Percentiles rank a stretch among this genome's conserved stretches.
Conservation (phyloP, 2,329 filamentous ascomycete species). For the Stagonosporopsis tanaceti region DNA sequence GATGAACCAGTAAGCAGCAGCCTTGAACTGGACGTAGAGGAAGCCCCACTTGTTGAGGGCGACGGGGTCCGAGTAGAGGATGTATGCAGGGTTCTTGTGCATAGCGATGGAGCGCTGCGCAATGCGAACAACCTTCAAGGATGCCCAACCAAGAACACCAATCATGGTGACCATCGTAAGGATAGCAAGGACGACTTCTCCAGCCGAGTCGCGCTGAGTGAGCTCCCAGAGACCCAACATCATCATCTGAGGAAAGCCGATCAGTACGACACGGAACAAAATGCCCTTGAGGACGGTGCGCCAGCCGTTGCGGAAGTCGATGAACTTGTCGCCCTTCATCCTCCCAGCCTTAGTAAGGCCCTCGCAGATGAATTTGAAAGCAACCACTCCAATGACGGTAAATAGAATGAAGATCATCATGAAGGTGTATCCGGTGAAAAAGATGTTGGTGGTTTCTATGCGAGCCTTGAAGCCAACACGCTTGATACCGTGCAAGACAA, state of each 20-base stretch:
- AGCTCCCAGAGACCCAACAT: slow-evolving; percentile 95
- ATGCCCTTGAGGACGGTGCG: slow-evolving; percentile 91
- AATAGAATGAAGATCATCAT: slow-evolving; percentile 84
- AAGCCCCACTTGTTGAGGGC: slow-evolving; percentile 98
- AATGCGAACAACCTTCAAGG: slow-evolving; percentile 87
- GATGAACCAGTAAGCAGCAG: slow-evolving; percentile 95
- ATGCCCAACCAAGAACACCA: slow-evolving; percentile 81
- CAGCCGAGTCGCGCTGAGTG: slow-evolving; percentile 82
- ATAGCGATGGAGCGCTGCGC: slow-evolving; percentile 86
- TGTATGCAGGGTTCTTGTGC: slow-evolving; percentile 97
- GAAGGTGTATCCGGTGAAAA: slow-evolving; percentile 89
- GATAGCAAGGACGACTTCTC: slow-evolving; percentile 84
- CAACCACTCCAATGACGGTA: slow-evolving; percentile 73
- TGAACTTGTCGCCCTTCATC: slow-evolving; percentile 86
- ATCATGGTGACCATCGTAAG: slow-evolving; percentile 87
- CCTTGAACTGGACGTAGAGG: slow-evolving; percentile 95
- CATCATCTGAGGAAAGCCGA: slow-evolving; percentile 90
- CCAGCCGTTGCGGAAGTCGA: slow-evolving; percentile 95
- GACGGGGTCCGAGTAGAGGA: slow-evolving; percentile 93
- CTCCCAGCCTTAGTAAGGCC: slow-evolving; percentile 74
- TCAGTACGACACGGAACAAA: slow-evolving; percentile 85
- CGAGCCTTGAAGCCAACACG: slow-evolving; percentile 84
- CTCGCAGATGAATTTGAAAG: slow-evolving; percentile 85
- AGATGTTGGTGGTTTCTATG: slow-evolving; percentile 91
- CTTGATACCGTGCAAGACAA: slow-evolving; percentile 80